A percentile compares a stretch with the other conserved stretches of the same genome.
phyloP scores from a whole-genome alignment of 805 yeast species.

The Candida quercuum region DNA sequence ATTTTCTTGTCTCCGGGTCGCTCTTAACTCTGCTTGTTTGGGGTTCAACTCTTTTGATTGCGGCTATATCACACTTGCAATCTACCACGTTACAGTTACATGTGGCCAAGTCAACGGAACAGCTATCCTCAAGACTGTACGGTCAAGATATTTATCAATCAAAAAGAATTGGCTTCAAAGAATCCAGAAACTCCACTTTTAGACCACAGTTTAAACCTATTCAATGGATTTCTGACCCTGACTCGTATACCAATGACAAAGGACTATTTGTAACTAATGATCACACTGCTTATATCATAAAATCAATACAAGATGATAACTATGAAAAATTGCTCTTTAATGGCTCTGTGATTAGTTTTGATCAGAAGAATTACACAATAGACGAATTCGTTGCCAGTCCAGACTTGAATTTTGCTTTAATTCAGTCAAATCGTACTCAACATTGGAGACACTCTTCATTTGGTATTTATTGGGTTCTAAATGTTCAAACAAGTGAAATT shows the following conservation, averaged over 20 bases:
- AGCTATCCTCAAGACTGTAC: background rate
- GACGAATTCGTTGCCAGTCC: conserved; percentile 62
- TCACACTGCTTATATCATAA: conserved; percentile 46
- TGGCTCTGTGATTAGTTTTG: conserved; percentile 39
- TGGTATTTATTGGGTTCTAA: conserved; percentile 38
- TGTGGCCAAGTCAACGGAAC: conserved; percentile 5
- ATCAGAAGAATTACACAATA: conserved; percentile 37
- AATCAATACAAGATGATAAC: conserved; percentile 38
- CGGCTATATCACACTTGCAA: conserved; percentile 9
- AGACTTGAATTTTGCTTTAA: conserved; percentile 50
- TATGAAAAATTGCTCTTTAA: conserved; percentile 44
- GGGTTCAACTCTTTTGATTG: conserved; percentile 8
- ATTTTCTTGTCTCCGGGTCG: conserved; percentile 1
- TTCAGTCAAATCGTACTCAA: conserved; percentile 55
- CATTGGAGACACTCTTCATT: conserved; percentile 52
- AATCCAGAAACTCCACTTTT: conserved; percentile 52
- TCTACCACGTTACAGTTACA: conserved; percentile 4
- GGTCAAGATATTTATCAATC: background rate
- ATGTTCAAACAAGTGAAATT: conserved; percentile 24
- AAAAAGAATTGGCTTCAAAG: conserved; percentile 27
- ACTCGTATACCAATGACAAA: conserved; percentile 45
- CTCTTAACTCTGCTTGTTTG: conserved; percentile 7
- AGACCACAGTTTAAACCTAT: conserved; percentile 45
- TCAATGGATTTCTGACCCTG: conserved; percentile 63
- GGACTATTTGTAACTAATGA: conserved; percentile 60